Base-by-base conservation (phyloP, 2,329 filamentous ascomycete species). In the Hypoxylon sp. region DNA sequence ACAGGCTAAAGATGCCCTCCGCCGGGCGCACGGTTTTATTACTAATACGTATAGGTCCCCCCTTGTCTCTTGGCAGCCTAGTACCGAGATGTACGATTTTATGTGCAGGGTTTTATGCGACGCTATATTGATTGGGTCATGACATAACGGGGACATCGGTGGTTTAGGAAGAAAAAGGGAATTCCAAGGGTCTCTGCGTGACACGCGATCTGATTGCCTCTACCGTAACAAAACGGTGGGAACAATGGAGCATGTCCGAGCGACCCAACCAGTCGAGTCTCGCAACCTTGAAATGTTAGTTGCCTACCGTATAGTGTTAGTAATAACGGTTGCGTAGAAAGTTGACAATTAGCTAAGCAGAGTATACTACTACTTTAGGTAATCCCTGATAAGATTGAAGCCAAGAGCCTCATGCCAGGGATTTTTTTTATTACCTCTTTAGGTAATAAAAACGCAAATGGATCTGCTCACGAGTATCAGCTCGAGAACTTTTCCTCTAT, bases 1-100 rank as follows among this genome's bases (percentile, higher is more conserved):
- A 63, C 61, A 65, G 65, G 65, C 64, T 70, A 65, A 67, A 69
- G 43, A 38, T 63, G 48, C 41, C 49, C 43, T 60, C 51, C 53
- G 32, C 45, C 34, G 58, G 56, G 50, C 30, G 51, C 38, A 59
- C 61, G 57, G 60, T 62, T 57, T 68, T 52, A 70, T 68, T 65
- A 70, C 46, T 70, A 70, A 70, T 63, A 17, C 28, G 28, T 30
- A 30, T 7, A 38, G 13, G 38, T 25, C 30, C 46, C 49, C 57
- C 57, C 38, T 57, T 59, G 43, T 41, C 17, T 14, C 50, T 61
- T 60, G 34, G 60, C 57, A 28, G 34, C 57, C 52, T 64, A 62
- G 64, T 59, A 69, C 61, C 67, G 61, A 65, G 60, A 67, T 60
- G 61, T 62, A 64, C 51, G 51, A 50, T 60, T 52, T 41, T 36